Conservation (phyloP, 2,329 filamentous ascomycete genomes). For the Sclerotiophoma versabilis region DNA sequence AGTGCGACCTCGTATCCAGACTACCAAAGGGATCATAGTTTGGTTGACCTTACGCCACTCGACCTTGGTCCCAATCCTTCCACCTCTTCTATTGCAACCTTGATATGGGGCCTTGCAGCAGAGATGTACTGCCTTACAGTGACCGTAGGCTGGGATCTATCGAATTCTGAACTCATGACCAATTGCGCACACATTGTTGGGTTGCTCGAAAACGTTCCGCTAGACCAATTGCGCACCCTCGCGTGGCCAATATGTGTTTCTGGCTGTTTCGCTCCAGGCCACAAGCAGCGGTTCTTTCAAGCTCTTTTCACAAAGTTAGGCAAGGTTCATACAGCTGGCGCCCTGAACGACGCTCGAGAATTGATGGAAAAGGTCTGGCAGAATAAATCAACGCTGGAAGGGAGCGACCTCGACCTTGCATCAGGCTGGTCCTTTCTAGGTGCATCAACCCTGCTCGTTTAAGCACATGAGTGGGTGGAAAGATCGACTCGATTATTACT, state of each 20-base stretch:
- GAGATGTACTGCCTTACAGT: neutral
- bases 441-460: slow-evolving; percentile 13
- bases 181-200: slow-evolving; percentile 9
- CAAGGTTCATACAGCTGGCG: slow-evolving; percentile 10
- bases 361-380: slow-evolving; percentile 17
- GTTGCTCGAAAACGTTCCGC: slow-evolving; percentile 6
- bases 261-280: slow-evolving; percentile 13
- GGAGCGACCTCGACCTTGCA: slow-evolving; percentile 9
- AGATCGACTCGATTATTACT: neutral
- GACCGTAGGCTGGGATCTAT: neutral
- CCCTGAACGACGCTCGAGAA: slow-evolving; percentile 14
- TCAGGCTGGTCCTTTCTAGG: slow-evolving; percentile 16
- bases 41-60: too few relatives aligned
- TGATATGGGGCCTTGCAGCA: neutral
- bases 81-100: neutral
- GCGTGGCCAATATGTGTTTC: slow-evolving; percentile 24
- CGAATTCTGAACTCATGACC: neutral
- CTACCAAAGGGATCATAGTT: too few relatives aligned
- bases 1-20: neutral
- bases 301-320: slow-evolving; percentile 2
- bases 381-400: neutral
- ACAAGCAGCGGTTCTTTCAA: slow-evolving; percentile 5
- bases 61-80: neutral
- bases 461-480: too few relatives aligned
- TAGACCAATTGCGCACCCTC: slow-evolving; percentile 17